Evolutionary conservation across 768 basidiomycete species (phyloP).

Genomic region (Russula sp.): DNA sequence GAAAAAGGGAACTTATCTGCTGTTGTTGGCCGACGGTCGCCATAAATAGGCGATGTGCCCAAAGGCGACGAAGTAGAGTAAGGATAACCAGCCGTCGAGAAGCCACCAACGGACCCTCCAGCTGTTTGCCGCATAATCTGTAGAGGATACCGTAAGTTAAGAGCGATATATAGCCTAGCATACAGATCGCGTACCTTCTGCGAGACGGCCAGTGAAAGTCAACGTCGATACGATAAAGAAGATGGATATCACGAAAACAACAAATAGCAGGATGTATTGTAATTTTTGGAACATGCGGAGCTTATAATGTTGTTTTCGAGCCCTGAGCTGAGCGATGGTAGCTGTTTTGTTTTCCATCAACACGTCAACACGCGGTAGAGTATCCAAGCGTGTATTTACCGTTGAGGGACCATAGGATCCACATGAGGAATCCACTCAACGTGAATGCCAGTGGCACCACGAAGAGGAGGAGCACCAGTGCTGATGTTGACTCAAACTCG

Average conservation of each 20-base stretch:
- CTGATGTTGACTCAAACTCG: slow-evolving; percentile 86
- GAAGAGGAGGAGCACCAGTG: slow-evolving; percentile 79
- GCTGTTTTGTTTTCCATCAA: slow-evolving; percentile 44
- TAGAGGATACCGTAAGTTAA: not conserved
- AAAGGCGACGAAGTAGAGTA: slow-evolving; percentile 84
- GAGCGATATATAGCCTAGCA: no score
- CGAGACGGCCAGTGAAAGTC: slow-evolving; percentile 85
- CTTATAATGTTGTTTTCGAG: slow-evolving; percentile 85
- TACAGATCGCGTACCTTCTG: slow-evolving; percentile 63
- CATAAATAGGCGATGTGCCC: slow-evolving; percentile 82
- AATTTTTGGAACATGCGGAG: slow-evolving; percentile 84
- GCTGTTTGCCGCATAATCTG: slow-evolving; percentile 88
- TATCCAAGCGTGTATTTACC: slow-evolving; percentile 43
- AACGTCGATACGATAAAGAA: slow-evolving; percentile 94
- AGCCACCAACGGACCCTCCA: slow-evolving; percentile 96
- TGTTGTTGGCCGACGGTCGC: slow-evolving; percentile 88
- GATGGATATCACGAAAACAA: slow-evolving; percentile 75
- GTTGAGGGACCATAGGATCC: slow-evolving; percentile 91
- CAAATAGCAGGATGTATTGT: slow-evolving; percentile 77
- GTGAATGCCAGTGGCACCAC: slow-evolving; percentile 94
- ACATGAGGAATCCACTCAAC: slow-evolving; percentile 91
- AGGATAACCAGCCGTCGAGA: slow-evolving; percentile 89
- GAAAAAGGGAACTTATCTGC: slow-evolving; percentile 58
- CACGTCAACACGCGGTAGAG: not conserved
- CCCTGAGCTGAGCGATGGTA: slow-evolving; percentile 82